Evolutionary conservation across 148 eudicot genomes (phyloP).

Genomic region (Spergularia marina): DNA sequence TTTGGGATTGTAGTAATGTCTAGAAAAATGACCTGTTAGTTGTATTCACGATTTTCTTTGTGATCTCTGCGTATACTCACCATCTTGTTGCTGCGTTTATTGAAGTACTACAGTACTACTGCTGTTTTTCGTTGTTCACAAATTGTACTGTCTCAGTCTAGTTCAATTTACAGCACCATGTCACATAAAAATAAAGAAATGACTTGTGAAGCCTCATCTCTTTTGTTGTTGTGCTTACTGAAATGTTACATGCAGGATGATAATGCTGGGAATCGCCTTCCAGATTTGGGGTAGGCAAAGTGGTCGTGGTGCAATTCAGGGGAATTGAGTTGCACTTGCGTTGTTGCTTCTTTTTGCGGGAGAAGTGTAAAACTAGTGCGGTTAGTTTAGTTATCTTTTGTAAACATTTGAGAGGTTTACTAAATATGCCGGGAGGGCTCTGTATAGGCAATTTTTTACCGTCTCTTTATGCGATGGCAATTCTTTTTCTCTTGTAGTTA

Average conservation of each 20-base stretch:
- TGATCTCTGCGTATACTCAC: background rate
- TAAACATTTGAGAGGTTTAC: background rate
- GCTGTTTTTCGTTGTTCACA: too few species aligned
- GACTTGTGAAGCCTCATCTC: too few species aligned
- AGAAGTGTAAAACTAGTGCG: background rate
- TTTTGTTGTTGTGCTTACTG: background rate
- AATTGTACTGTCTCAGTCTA: too few species aligned
- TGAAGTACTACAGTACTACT: too few species aligned
- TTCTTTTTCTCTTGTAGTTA: too few species aligned
- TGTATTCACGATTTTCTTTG: background rate
- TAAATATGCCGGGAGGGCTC: background rate
- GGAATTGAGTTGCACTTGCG: background rate
- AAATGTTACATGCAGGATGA: slow-evolving; percentile 18
- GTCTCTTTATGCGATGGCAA: background rate
- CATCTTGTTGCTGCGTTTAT: too few species aligned
- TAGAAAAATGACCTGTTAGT: background rate
- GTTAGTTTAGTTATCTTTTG: background rate
- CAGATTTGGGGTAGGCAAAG: slow-evolving; percentile 9
- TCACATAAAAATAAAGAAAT: too few species aligned
- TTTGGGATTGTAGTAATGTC: too few species aligned
- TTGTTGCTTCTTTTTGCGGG: background rate
- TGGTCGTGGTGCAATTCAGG: background rate
- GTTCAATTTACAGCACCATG: background rate
- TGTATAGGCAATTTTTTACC: background rate
- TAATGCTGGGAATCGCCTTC: slow-evolving; percentile 17